A percentile compares a stretch with the other conserved stretches of the same genome.
Conservation (phyloP, 441 rosid genomes). For the Eutrema salsugineum region DNA sequence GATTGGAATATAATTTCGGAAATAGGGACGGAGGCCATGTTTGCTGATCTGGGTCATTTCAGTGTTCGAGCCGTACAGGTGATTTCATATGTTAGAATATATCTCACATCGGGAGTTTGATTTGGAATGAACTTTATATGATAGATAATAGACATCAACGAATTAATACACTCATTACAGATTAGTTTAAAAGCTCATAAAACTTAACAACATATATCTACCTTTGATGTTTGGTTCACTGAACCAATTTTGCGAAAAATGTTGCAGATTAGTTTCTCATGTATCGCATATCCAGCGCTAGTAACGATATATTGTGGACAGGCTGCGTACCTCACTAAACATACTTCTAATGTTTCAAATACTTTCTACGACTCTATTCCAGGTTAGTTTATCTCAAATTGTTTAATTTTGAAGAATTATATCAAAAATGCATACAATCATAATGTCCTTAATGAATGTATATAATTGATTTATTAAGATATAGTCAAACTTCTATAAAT, state of each 20-base stretch:
- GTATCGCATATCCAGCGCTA: constrained; percentile 50
- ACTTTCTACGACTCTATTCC: constrained; percentile 73
- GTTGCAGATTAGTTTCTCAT: constrained; percentile 67
- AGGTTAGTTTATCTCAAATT: constrained; percentile 27
- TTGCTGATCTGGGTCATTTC: constrained; percentile 89
- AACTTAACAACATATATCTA: not conserved
- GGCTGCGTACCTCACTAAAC: constrained; percentile 65
- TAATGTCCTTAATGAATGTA: not conserved
- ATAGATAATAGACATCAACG: not conserved
- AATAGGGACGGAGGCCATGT: constrained; percentile 84
- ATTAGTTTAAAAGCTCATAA: not conserved
- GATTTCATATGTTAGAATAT: not conserved
- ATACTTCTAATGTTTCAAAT: constrained; percentile 41
- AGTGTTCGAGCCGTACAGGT: constrained; percentile 67
- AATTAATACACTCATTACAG: not conserved
- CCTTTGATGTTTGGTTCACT: not conserved
- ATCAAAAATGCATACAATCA: not conserved
- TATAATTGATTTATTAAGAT: too few species aligned
- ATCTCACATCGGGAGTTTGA: too few species aligned
- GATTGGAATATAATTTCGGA: not conserved
- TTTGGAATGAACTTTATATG: too few species aligned
- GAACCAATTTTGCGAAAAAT: not conserved
- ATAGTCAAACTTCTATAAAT: too few species aligned
- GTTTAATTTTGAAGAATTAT: not conserved
- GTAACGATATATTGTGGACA: constrained; percentile 61